Percentiles rank a stretch among this genome's conserved stretches.
Evolutionary conservation across 2,329 filamentous ascomycete genomes (phyloP).

Genomic region (Myriosclerotinia scirpicola): DNA sequence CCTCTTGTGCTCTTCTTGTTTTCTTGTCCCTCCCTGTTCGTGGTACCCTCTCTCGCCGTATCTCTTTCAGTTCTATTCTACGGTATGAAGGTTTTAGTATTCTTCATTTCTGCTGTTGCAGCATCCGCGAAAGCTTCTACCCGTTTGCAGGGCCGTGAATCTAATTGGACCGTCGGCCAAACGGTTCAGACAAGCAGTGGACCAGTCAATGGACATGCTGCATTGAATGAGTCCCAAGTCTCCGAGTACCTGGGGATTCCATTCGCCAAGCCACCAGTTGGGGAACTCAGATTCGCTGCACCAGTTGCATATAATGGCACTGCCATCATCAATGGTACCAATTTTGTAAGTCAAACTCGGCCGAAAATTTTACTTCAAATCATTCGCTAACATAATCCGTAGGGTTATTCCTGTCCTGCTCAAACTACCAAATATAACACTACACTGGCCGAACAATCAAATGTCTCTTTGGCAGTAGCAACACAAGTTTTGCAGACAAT

Average conservation of each 20-base stretch:
- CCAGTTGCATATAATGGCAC: slow-evolving; percentile 29
- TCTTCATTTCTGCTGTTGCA: slow-evolving; percentile 8
- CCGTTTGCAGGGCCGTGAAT: slow-evolving; percentile 19
- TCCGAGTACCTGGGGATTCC: slow-evolving; percentile 45
- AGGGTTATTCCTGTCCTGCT: slow-evolving; percentile 23
- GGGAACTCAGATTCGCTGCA: slow-evolving; percentile 43
- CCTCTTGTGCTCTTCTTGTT: background rate
- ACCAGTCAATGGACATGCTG: slow-evolving; percentile 35
- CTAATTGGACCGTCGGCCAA: slow-evolving; percentile 36
- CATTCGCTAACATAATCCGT: slow-evolving; percentile 28
- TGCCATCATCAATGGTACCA: slow-evolving; percentile 30
- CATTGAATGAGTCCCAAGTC: slow-evolving; percentile 30
- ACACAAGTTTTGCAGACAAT: background rate
- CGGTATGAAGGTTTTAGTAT: slow-evolving; percentile 16
- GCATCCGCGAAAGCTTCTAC: slow-evolving; percentile 12
- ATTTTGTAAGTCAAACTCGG: slow-evolving; percentile 33
- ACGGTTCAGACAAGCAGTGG: slow-evolving; percentile 37
- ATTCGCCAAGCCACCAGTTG: slow-evolving; percentile 44
- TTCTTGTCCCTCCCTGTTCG: slow-evolving; percentile 4
- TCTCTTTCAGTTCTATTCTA: background rate
- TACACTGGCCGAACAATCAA: slow-evolving; percentile 4
- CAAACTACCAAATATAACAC: slow-evolving; percentile 9
- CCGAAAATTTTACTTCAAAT: slow-evolving; percentile 12
- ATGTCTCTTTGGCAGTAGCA: slow-evolving; percentile 1
- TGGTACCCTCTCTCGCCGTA: background rate